Base-by-base conservation (phyloP, 805 yeast species). In the Pichia membranifaciens region DNA sequence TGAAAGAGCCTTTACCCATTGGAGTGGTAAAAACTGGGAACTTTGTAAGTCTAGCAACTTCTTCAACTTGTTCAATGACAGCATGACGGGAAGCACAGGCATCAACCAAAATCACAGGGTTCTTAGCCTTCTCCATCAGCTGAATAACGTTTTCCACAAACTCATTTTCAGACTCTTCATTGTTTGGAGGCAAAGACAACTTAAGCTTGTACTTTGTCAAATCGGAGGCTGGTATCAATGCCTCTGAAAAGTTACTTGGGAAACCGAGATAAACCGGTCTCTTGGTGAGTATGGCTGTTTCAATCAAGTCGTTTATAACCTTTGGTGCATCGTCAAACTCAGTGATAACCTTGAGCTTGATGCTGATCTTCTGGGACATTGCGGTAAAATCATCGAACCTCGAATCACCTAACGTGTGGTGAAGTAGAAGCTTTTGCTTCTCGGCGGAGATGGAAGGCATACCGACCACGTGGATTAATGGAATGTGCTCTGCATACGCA, bases 21-120 rank as follows among this genome's bases (percentile, higher is more conserved):
- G 96, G 95, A 45, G 96, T 87, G 48, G 83, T 83, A 67, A 79
- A 87, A 42, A 84, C 82, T 40, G 93, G 91, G 80, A 81, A 86
- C 64, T 83, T 79, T 43, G 95, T 84, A 50, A 70, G 64, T 48
- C 77, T 76, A 43, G 83, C 82, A 62, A 87, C 74, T 56, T 73
- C 67, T 52, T 68, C 71, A 51, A 85, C 82, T 66, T 82, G 87
- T n/a, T 66, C 66, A 60, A 73, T 74, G 54, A 82, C 84, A 54
- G 73, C 71, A 69, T 87, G 95, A 70, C 95, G 77, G 42, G 82
- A 70, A 51, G 90, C 87, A 75, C 96, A 87, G 41, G 95, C 95
- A 70, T 87, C 96, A 40, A 87, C 87, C 58, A 87, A 72, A 59
- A 87, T 77, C 49, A 84, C 65, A 57, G 95, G 95, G 67, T 81